These are phyloP conservation scores for Cordyceps javanica DNA, from an alignment of 2,329 filamentous ascomycete genomes.

Conservation along the genomic window DNA sequence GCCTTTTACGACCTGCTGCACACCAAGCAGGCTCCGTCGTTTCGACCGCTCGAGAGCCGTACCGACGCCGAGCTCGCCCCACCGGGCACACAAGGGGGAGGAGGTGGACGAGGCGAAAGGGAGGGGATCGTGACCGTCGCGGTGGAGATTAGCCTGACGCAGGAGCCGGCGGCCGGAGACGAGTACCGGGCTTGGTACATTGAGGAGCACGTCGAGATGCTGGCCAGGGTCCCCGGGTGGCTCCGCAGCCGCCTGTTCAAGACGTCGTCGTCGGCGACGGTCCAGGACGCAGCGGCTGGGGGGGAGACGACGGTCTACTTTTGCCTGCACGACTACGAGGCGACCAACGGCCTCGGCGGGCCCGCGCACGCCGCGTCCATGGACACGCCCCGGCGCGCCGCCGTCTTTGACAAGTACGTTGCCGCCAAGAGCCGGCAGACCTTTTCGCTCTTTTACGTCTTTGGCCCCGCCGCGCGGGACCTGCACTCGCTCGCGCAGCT, in stretches of 20 bases:
- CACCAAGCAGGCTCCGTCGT: slow-evolving; percentile 48
- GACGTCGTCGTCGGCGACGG: slow-evolving; percentile 56
- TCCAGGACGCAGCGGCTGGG: slow-evolving; percentile 40
- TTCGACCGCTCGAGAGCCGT: slow-evolving; percentile 53
- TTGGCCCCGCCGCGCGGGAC: slow-evolving; percentile 68
- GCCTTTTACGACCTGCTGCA: slow-evolving; percentile 63
- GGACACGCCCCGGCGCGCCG: slow-evolving; percentile 54
- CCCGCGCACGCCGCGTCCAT: slow-evolving; percentile 57
- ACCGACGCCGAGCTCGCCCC: slow-evolving; percentile 52
- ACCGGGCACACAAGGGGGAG: too few species aligned
- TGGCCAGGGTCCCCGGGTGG: slow-evolving; percentile 74
- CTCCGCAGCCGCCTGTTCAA: slow-evolving; percentile 64
- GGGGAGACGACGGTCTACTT: slow-evolving; percentile 46
- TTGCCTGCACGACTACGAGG: slow-evolving; percentile 66
- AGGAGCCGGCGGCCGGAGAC: slow-evolving; percentile 41
- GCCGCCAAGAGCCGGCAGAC: slow-evolving; percentile 50
- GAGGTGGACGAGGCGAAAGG: too few species aligned
- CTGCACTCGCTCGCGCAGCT: slow-evolving; percentile 50
- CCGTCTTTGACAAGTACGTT: slow-evolving; percentile 54
- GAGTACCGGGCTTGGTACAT: slow-evolving; percentile 63
- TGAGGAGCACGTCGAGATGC: slow-evolving; percentile 66
- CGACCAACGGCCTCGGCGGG: slow-evolving; percentile 60
- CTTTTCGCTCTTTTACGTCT: slow-evolving; percentile 73
- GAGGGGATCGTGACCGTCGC: slow-evolving; percentile 56
- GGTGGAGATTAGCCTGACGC: slow-evolving; percentile 51